These are phyloP conservation scores for Euphorbia tirucalli DNA, from an alignment of 345 rosid genomes.

Conservation along the genomic window DNA sequence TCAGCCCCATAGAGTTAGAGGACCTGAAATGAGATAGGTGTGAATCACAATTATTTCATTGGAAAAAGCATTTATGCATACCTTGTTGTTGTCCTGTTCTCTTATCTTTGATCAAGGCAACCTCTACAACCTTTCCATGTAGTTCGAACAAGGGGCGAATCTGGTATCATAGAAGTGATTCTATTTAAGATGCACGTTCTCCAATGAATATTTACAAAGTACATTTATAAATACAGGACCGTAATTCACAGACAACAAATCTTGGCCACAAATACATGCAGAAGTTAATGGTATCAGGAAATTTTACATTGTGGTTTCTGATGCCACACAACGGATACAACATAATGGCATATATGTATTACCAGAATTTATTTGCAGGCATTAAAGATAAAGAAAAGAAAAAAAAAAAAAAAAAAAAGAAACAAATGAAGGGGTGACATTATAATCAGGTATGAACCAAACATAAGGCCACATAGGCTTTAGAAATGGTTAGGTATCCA, in stretches of 20 bases:
- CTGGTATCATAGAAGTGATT: slow-evolving; percentile 40
- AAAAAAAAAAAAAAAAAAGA: too few species aligned
- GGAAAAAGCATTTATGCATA: slow-evolving; percentile 44
- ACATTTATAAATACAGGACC: neutral
- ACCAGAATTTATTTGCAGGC: neutral
- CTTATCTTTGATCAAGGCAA: slow-evolving; percentile 92
- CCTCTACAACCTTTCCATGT: slow-evolving; percentile 90
- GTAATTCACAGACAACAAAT: slow-evolving; percentile 1
- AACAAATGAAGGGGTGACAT: neutral
- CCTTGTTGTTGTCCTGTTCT: slow-evolving; percentile 98
- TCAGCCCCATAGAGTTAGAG: slow-evolving; percentile 79
- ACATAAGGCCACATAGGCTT: neutral
- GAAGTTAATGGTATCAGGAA: neutral
- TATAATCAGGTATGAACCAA: neutral
- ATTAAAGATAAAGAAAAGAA: too few species aligned
- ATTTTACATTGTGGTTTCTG: neutral
- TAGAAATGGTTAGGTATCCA: neutral
- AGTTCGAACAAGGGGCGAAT: slow-evolving; percentile 81
- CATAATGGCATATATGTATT: neutral
- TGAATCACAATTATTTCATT: slow-evolving; percentile 40
- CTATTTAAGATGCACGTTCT: slow-evolving; percentile 7
- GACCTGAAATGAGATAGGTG: slow-evolving; percentile 69
- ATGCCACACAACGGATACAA: neutral
- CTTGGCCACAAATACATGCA: neutral
- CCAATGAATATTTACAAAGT: neutral